Base-by-base conservation (phyloP, 345 rosid species). In the Sisymbrium altissimum region DNA sequence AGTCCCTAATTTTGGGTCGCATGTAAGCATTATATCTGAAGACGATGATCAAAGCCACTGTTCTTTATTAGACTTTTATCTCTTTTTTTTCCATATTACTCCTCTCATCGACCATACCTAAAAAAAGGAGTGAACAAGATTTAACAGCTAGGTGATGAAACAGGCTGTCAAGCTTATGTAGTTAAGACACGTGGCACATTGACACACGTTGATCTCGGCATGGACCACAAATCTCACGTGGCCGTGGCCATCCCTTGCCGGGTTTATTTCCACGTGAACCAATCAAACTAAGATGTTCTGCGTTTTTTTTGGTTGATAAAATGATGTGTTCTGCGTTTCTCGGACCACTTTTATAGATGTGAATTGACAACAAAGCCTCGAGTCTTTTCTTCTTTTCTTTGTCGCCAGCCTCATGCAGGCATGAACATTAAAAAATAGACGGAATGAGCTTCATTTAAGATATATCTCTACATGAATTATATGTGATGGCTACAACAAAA, bases 181-280 rank as follows among this genome's bases (percentile, higher is more conserved):
- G 41, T 64, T 15, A 32, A 64, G 18, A 56, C 45, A 77, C 57
- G 62, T 71, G 72, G 67, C 68, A 49, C 1, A 58, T 3, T 32
- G 17, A 23, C 13, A 58, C 19, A 71, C 72, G 76, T 71, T 57
- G 57, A 71, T 71, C 14, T 56, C 7, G 32, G 45, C 68, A 57
- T 55, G 81, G 78, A 78, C 81, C 81, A 78, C 81, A 49, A 29
- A 75, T 36, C 74, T 49, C 81, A 73, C 78, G 71, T 73, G 81
- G 75, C 19, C n/a, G 33, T 68, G 81, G 75, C 74, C 78, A 62
- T 64, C 54, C 74, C 66, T 73, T 78, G 81, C 78, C 71, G 74
- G 74, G 60, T 19, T 43, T n/a, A n/a, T n/a, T 65, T 64, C 46
- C 61, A 72, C 54, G 68, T 72, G 74, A 67, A 66, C 78, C 66